Conservation (phyloP, 768 basidiomycete species). For the Podaxis sp. region DNA sequence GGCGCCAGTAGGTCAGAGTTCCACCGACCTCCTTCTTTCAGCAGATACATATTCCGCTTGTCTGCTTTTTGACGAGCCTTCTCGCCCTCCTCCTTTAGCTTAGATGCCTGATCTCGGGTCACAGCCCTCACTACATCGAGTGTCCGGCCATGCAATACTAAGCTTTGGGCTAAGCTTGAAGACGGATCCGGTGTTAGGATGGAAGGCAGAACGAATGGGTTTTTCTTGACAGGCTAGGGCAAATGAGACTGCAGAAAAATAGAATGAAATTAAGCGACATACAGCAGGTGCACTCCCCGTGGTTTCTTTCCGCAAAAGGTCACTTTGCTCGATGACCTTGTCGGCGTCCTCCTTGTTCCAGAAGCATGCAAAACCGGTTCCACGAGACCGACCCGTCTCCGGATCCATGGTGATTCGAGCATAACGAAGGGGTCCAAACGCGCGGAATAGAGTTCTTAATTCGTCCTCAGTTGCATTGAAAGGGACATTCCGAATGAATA, state of each 20-base stretch:
- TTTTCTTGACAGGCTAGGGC: slow-evolving; percentile 56
- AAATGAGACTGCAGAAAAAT: neutral
- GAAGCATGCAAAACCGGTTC: slow-evolving; percentile 96
- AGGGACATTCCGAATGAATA: slow-evolving; percentile 93
- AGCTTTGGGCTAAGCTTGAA: slow-evolving; percentile 71
- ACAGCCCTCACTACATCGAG: slow-evolving; percentile 91
- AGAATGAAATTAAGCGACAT: slow-evolving; percentile 17
- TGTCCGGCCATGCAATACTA: slow-evolving; percentile 91
- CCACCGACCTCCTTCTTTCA: slow-evolving; percentile 89
- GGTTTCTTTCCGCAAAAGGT: slow-evolving; percentile 66
- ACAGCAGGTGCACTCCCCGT: slow-evolving; percentile 39
- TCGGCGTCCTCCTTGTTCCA: slow-evolving; percentile 93
- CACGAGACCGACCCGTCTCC: slow-evolving; percentile 82
- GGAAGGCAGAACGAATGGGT: slow-evolving; percentile 86
- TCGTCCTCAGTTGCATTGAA: slow-evolving; percentile 95
- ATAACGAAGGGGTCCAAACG: slow-evolving; percentile 91
- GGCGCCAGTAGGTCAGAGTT: neutral
- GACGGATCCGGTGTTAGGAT: slow-evolving; percentile 95
- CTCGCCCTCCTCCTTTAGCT: slow-evolving; percentile 87
- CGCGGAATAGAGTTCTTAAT: slow-evolving; percentile 83
- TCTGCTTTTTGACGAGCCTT: slow-evolving; percentile 85
- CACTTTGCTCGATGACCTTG: slow-evolving; percentile 78
- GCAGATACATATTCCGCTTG: slow-evolving; percentile 92
- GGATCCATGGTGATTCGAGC: slow-evolving; percentile 87
- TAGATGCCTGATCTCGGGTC: slow-evolving; percentile 83